Evolutionary conservation across 495 filamentous ascomycete genomes (phyloP).

Genomic region (Lasiosphaeria miniovina): DNA sequence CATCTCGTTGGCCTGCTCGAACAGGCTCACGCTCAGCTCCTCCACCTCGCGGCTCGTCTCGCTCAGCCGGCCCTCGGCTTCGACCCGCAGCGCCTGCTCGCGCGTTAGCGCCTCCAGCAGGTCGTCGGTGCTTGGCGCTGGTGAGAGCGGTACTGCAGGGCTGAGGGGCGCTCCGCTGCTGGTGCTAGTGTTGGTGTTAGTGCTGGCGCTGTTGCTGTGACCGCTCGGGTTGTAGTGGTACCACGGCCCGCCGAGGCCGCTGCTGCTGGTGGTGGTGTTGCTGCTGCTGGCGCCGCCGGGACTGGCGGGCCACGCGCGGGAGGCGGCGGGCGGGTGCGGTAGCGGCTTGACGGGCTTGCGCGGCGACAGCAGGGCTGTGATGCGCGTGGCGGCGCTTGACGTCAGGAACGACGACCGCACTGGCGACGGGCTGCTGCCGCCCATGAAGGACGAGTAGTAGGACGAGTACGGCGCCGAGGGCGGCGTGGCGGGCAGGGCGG

Average conservation of each 20-base stretch:
- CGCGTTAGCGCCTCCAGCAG: slow-evolving; percentile 65
- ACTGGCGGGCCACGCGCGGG: neutral
- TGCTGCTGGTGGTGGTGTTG: slow-evolving; percentile 12
- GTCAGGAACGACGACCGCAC: neutral
- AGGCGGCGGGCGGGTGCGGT: neutral
- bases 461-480: slow-evolving; percentile 25
- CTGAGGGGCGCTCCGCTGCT: neutral
- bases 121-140: slow-evolving; percentile 45
- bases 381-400: neutral
- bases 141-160: slow-evolving; percentile 8
- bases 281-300: neutral
- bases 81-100: slow-evolving; percentile 67
- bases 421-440: slow-evolving; percentile 10
- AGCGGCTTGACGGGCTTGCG: neutral
- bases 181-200: slow-evolving; percentile 12
- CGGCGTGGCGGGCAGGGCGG: slow-evolving; percentile 17
- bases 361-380: neutral
- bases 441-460: slow-evolving; percentile 24
- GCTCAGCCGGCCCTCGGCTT: slow-evolving; percentile 70
- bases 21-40: slow-evolving; percentile 80
- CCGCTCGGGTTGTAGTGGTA: slow-evolving; percentile 16
- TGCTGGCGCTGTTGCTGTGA: slow-evolving; percentile 12
- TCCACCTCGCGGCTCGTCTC: slow-evolving; percentile 79
- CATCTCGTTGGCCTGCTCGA: slow-evolving; percentile 97
- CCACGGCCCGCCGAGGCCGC: slow-evolving; percentile 4